Conservation (phyloP, 257 asterid genomes). For the Datura wrightii region DNA sequence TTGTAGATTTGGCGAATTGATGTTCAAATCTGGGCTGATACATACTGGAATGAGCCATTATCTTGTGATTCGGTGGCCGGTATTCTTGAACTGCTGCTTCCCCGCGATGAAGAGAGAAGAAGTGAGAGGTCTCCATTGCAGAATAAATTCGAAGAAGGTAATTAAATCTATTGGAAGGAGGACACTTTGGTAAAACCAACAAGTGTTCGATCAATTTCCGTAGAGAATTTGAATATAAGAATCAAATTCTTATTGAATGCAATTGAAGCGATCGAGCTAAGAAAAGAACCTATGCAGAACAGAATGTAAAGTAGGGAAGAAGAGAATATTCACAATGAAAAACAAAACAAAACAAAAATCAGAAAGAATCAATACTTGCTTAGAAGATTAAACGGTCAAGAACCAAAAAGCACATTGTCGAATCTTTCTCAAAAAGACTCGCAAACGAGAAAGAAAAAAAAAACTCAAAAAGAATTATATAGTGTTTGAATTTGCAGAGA, state of each 20-base stretch:
- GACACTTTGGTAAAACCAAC: not conserved
- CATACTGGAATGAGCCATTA: conserved; percentile 4
- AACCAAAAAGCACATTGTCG: conserved; percentile 2
- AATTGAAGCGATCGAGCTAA: not conserved
- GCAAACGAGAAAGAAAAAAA: no score
- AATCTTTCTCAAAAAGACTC: not conserved
- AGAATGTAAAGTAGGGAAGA: not conserved
- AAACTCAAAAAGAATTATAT: not conserved
- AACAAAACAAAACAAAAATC: not conserved
- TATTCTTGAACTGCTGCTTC: not conserved
- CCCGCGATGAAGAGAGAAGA: conserved; percentile 1
- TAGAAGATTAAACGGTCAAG: not conserved
- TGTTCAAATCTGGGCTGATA: not conserved
- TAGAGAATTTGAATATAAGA: not conserved
- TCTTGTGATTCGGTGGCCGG: not conserved
- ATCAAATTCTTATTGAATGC: not conserved
- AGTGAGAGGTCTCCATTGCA: conserved; percentile 26
- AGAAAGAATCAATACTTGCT: conserved; percentile 25
- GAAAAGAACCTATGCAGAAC: conserved; percentile 6
- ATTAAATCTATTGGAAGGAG: not conserved
- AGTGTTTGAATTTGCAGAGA: not conserved
- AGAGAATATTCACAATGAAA: conserved; percentile 20
- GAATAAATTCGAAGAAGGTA: not conserved
- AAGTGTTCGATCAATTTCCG: conserved; percentile 12
- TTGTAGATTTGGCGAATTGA: not conserved